Percentiles rank a stretch among this genome's conserved stretches.
phyloP scores from a whole-genome alignment of 75 land plant species.

The Pinus taeda region DNA sequence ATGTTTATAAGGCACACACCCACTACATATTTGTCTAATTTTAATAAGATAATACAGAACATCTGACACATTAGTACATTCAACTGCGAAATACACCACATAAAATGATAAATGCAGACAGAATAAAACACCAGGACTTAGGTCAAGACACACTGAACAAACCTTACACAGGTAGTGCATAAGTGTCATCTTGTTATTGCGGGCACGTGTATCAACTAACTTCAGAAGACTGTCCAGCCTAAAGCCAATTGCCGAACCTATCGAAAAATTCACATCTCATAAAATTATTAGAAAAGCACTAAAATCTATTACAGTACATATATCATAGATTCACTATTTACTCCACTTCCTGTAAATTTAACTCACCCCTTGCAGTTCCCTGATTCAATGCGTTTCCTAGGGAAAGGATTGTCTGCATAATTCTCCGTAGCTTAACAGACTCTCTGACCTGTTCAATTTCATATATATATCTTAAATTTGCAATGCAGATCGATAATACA shows the following conservation, averaged over 20 bases:
- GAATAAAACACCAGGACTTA: too few relatives aligned
- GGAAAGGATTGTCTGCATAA: constrained; percentile 97
- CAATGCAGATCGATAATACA: neutral
- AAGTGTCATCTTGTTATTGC: constrained; percentile 78
- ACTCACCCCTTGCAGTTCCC: constrained; percentile 96
- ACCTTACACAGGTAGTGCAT: constrained; percentile 94
- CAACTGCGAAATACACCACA: too few relatives aligned
- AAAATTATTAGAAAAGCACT: neutral
- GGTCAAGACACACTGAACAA: neutral
- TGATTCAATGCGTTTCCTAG: constrained; percentile 97
- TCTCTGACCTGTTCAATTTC: constrained; percentile 68
- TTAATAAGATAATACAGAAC: too few relatives aligned
- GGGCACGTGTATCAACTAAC: constrained; percentile 77
- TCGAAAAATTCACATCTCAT: neutral
- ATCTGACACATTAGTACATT: too few relatives aligned
- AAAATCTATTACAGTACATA: neutral
- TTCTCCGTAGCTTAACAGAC: constrained; percentile 75
- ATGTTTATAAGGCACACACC: too few relatives aligned
- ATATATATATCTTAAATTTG: neutral
- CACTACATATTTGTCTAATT: too few relatives aligned
- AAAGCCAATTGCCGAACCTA: constrained; percentile 91
- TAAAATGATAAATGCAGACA: too few relatives aligned
- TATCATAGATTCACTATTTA: neutral
- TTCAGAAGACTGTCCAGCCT: constrained; percentile 83
- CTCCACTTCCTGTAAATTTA: neutral